Evolutionary conservation across 805 yeast species (phyloP), one percentile per base, ranked within the genome.

Genomic region (Candida morakotiae): DNA sequence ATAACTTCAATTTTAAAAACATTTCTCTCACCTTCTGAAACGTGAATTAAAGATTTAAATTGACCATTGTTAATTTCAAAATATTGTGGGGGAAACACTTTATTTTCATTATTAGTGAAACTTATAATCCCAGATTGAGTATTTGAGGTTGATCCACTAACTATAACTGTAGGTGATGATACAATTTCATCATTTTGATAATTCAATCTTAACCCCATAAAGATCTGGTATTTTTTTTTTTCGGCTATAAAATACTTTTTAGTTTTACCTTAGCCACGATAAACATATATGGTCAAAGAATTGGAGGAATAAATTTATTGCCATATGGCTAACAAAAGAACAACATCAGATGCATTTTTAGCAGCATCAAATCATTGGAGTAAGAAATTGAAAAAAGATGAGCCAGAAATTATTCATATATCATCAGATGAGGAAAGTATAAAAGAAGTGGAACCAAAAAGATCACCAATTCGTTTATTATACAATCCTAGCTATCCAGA

Each of bases 1-100:
- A 63, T 54, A 20, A 74, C 79, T 2, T 72, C 69, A 5, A 85
- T 72, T 2, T 60, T 51, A 28, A 89, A 55, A 3, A 53, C 55
- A 52, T 89, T 91, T 16, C 44, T 25, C 27, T 58, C 58, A n/a
- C 91, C 89, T 0, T 83, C 80, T 15, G 79, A 74, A 14, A 89
- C 69, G 42, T 83, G 83, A 2, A 85, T 67, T 13, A 85, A 51
- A 0, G 86, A 85, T 56, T 88, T 89, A 69, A 89, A 91, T 42
- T 73, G 71, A 1, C 83, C 81, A 15, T 73, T 62, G 37, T 79
- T 76, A 5, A 88, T 76, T 42, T 89, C 95, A 49, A 71, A 84
- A 37, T 70, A 67, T 48, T 78, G 81, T 0, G 87, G 75, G 0
- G 96, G 95, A 43, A 79, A 81, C 35, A 64, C 67, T 21, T 45